These are phyloP conservation scores for Pilaira anomala DNA, from an alignment of 192 early-diverging fungal genomes.

Conservation along the genomic window DNA sequence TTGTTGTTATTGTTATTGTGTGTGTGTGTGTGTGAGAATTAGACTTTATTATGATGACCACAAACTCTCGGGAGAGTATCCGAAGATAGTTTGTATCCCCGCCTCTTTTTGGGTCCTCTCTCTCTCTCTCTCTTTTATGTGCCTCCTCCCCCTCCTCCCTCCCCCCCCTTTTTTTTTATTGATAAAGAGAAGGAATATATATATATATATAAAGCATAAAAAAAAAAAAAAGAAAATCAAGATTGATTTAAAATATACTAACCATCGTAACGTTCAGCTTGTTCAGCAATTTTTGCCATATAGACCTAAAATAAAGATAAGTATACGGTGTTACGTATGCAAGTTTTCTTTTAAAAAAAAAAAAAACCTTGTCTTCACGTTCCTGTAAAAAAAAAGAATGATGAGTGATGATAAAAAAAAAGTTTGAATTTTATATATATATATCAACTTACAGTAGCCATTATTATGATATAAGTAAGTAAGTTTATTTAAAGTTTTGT, in stretches of 20 bases:
- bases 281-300: conserved; percentile 99
- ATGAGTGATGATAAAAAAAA: background rate
- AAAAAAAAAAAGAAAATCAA: background rate
- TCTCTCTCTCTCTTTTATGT: too few species aligned
- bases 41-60: background rate
- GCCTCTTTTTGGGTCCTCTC: background rate
- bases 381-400: conserved; percentile 10
- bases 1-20: background rate
- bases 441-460: conserved; percentile 15
- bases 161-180: background rate
- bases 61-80: conserved; percentile 4
- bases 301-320: conserved; percentile 63
- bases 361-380: conserved; percentile 22
- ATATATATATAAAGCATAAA: background rate
- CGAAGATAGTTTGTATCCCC: conserved; percentile 12
- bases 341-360: background rate
- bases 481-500: background rate
- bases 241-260: conserved; percentile 21
- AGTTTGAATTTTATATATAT: background rate
- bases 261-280: conserved; percentile 99
- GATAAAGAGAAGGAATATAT: too few species aligned
- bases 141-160: too few species aligned
- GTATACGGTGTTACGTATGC: background rate
- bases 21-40: conserved; percentile 7
- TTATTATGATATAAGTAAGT: background rate